Evolutionary conservation across 1,284 basidiomycete genomes (phyloP).

Genomic region (Pterulicium gracile): DNA sequence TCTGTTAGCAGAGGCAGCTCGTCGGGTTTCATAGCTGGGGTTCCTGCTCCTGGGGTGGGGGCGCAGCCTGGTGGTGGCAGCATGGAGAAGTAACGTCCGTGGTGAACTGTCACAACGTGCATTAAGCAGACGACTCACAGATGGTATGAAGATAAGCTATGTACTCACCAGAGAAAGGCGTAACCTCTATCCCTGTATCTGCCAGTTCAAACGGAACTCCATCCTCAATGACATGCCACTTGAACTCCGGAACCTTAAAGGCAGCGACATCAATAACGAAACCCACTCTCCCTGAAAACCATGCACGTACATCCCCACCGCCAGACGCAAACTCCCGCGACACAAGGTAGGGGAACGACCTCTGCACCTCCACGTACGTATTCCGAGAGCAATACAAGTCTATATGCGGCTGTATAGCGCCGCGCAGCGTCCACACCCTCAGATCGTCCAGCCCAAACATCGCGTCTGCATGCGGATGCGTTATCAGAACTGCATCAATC

Average conservation of each 20-base stretch:
- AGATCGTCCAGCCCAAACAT: slow-evolving; percentile 80
- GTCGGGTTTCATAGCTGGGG: slow-evolving; percentile 8
- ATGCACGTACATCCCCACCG: slow-evolving; percentile 51
- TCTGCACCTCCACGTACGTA: slow-evolving; percentile 55
- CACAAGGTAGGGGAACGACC: slow-evolving; percentile 70
- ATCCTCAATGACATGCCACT: slow-evolving; percentile 69
- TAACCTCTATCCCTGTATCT: slow-evolving; percentile 50
- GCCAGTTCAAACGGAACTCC: slow-evolving; percentile 52
- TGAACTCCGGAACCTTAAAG: slow-evolving; percentile 71
- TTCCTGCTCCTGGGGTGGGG: slow-evolving; percentile 26
- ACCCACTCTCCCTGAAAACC: slow-evolving; percentile 6
- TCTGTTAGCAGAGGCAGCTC: slow-evolving; percentile 7
- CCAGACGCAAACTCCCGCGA: slow-evolving; percentile 67
- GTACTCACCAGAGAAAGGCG: slow-evolving; percentile 52
- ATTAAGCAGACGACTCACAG: background rate
- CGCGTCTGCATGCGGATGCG: slow-evolving; percentile 73
- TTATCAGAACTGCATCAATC: slow-evolving; percentile 72
- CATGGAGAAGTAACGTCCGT: slow-evolving; percentile 46
- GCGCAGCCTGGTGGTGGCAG: slow-evolving; percentile 26
- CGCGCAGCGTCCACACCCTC: slow-evolving; percentile 66
- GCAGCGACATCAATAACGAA: too few species aligned
- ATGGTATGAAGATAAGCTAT: background rate
- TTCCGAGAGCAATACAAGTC: slow-evolving; percentile 60
- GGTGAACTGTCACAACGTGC: slow-evolving; percentile 40
- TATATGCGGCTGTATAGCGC: slow-evolving; percentile 58